These are phyloP conservation scores for Blastobotrys robertii DNA, from an alignment of 805 yeast genomes.

Conservation along the genomic window DNA sequence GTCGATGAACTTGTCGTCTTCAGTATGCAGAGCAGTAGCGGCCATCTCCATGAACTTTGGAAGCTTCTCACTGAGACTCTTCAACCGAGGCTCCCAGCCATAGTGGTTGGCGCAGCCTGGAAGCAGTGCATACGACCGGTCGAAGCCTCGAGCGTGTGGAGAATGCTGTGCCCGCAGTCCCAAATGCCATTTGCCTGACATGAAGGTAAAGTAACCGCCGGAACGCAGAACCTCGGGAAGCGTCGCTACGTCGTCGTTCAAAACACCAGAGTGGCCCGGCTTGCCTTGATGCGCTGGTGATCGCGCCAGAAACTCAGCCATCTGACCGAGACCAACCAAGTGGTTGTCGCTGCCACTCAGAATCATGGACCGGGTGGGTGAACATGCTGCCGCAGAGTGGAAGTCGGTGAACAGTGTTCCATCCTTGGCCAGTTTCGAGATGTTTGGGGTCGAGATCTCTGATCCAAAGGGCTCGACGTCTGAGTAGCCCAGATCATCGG, in stretches of 20 bases:
- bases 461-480: conserved; percentile 42
- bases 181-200: conserved; percentile 55
- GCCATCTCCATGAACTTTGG: conserved; percentile 14
- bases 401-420: conserved; percentile 48
- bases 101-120: conserved; percentile 53
- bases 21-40: conserved; percentile 28
- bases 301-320: conserved; percentile 38
- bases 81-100: conserved; percentile 32
- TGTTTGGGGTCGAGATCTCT: conserved; percentile 47
- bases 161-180: conserved; percentile 40
- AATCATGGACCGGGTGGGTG: conserved; percentile 55
- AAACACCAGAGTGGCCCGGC: conserved; percentile 48
- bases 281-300: conserved; percentile 35
- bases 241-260: conserved; percentile 43
- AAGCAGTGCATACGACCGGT: conserved; percentile 38
- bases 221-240: conserved; percentile 43
- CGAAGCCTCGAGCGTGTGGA: conserved; percentile 43
- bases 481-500: conserved; percentile 54
- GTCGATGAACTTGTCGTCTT: conserved; percentile 29
- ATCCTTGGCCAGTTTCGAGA: conserved; percentile 33
- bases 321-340: conserved; percentile 50
- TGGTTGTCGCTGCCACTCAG: conserved; percentile 54
- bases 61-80: not conserved
- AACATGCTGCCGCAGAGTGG: conserved; percentile 56
- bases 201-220: conserved; percentile 39